Evolutionary conservation across 139 green algal genomes (phyloP).

Genomic region (Nannochloris sp.): DNA sequence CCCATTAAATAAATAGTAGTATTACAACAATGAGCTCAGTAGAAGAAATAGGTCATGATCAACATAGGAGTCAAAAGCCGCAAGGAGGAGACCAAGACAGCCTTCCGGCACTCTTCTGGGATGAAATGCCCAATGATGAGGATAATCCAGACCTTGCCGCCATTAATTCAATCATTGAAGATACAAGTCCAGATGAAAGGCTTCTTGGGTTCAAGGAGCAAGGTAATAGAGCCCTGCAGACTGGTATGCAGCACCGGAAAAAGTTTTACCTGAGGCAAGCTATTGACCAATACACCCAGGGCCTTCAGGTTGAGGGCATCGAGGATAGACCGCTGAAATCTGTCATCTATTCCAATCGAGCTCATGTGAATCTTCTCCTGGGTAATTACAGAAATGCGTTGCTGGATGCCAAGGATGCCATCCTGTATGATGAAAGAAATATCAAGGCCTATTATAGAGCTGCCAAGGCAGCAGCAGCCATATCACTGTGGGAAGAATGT

Average conservation of each 20-base stretch:
- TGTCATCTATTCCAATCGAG: slow-evolving; percentile 59
- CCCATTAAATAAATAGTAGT: too few species aligned
- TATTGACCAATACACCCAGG: slow-evolving; percentile 60
- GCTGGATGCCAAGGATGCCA: slow-evolving; percentile 41
- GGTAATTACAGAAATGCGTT: slow-evolving; percentile 67
- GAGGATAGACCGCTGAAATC: slow-evolving; percentile 27
- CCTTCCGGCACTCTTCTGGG: slow-evolving; percentile 57
- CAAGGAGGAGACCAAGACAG: slow-evolving; percentile 7
- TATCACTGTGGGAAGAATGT: slow-evolving; percentile 44
- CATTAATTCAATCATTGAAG: slow-evolving; percentile 57
- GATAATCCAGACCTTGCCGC: slow-evolving; percentile 50
- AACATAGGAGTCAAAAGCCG: too few species aligned
- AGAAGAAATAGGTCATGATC: too few species aligned
- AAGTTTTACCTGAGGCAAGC: slow-evolving; percentile 66
- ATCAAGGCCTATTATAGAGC: slow-evolving; percentile 66
- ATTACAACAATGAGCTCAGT: too few species aligned
- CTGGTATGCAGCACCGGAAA: slow-evolving; percentile 57
- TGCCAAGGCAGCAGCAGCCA: slow-evolving; percentile 52
- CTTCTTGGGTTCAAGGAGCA: slow-evolving; percentile 65
- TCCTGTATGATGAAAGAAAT: slow-evolving; percentile 35
- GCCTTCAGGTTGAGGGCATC: slow-evolving; percentile 30
- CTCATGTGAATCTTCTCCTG: slow-evolving; percentile 69
- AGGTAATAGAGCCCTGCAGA: slow-evolving; percentile 64
- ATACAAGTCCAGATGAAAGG: slow-evolving; percentile 58
- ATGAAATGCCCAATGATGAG: slow-evolving; percentile 51